These are phyloP conservation scores for Cladobotryum mycophilum DNA, from an alignment of 2,329 filamentous ascomycete genomes.

Conservation along the genomic window DNA sequence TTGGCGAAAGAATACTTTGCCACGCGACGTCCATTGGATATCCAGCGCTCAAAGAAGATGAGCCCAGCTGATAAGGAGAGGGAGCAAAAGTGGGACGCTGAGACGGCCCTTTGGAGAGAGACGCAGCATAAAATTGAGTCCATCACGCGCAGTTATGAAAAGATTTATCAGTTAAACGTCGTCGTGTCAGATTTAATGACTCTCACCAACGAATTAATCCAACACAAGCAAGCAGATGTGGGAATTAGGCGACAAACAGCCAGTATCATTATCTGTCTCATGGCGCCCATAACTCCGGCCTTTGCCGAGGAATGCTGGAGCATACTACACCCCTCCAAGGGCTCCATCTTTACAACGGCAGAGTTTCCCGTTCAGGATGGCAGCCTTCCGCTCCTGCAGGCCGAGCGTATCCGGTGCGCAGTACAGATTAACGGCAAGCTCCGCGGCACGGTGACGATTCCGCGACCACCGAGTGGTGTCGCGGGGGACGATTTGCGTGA, in stretches of 20 bases:
- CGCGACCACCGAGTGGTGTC: constrained; percentile 39
- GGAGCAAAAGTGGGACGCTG: constrained; percentile 38
- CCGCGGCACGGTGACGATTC: constrained; percentile 60
- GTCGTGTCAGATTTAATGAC: constrained; percentile 77
- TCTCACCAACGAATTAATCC: constrained; percentile 63
- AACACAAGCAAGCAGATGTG: constrained; percentile 33
- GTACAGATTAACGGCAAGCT: constrained; percentile 79
- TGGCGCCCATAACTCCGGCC: constrained; percentile 74
- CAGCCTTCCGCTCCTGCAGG: constrained; percentile 43
- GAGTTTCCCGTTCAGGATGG: constrained; percentile 55
- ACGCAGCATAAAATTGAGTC: constrained; percentile 62
- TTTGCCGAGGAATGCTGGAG: constrained; percentile 79
- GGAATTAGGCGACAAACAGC: constrained; percentile 44
- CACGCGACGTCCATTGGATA: constrained; percentile 18
- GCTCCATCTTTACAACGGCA: constrained; percentile 39
- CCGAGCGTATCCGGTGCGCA: constrained; percentile 50
- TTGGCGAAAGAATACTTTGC: constrained; percentile 32
- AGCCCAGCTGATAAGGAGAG: constrained; percentile 26
- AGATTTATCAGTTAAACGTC: constrained; percentile 74
- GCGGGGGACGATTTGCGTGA: constrained; percentile 41
- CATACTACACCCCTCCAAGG: constrained; percentile 37
- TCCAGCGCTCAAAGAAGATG: constrained; percentile 13
- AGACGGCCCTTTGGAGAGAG: constrained; percentile 53
- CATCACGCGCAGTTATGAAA: constrained; percentile 62
- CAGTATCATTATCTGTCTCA: constrained; percentile 58